Evolutionary conservation across 2,329 filamentous ascomycete genomes (phyloP).

Genomic region (Fusarium ambrosium): DNA sequence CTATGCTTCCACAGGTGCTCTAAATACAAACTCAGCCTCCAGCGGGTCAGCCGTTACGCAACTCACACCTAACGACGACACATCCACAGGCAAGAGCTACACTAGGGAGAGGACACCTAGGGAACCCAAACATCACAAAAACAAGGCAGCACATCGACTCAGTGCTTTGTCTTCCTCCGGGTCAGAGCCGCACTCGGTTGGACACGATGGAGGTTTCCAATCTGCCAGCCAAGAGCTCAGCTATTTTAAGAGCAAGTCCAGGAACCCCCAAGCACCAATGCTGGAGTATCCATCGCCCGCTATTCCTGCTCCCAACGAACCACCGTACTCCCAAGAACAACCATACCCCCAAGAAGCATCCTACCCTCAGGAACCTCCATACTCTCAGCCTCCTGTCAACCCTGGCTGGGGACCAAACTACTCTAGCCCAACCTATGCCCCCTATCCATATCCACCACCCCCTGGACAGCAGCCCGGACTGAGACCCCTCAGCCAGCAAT

Average conservation of each 20-base stretch:
- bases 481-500: constrained; percentile 10
- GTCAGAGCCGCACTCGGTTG: constrained; percentile 23
- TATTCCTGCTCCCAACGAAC: constrained; percentile 3
- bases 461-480: constrained; percentile 18
- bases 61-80: constrained; percentile 23
- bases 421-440: constrained; percentile 29
- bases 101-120: constrained; percentile 16
- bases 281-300: constrained; percentile 16
- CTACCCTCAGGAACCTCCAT: constrained; percentile 24
- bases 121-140: constrained; percentile 25
- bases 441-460: constrained; percentile 19
- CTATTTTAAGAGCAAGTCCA: constrained; percentile 29
- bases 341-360: constrained; percentile 3
- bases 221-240: constrained; percentile 23
- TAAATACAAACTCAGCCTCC: constrained; percentile 19
- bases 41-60: constrained; percentile 40
- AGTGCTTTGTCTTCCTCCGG: constrained; percentile 24
- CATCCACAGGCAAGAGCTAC: constrained; percentile 7
- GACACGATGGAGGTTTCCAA: constrained; percentile 23
- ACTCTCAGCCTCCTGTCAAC: constrained; percentile 26
- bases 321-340: constrained; percentile 19
- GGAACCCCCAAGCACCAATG: constrained; percentile 11
- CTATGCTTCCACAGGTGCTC: constrained; percentile 16
- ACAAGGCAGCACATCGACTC: constrained; percentile 28
- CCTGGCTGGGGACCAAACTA: constrained; percentile 28